Percentiles rank a stretch among this genome's conserved stretches.
Conservation (phyloP, 2,329 filamentous ascomycete genomes). For the Colletotrichum sp. region DNA sequence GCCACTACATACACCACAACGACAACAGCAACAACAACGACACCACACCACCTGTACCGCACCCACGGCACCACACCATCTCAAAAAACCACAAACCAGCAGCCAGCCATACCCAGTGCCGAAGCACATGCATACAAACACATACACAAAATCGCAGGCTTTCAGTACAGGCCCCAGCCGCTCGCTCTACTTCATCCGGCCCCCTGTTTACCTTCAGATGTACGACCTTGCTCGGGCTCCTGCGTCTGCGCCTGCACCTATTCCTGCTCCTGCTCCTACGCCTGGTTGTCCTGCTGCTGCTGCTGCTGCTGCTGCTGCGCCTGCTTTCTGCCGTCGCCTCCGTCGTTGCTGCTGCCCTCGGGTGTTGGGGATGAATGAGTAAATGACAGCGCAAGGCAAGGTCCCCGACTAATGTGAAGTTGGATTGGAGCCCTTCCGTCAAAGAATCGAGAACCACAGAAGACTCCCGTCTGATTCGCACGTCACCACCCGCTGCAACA, state of each 20-base stretch:
- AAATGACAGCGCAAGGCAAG: background rate
- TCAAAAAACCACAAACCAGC: background rate
- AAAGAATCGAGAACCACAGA: background rate
- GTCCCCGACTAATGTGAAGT: background rate
- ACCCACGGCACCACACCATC: background rate
- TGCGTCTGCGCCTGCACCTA: background rate
- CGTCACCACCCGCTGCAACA: background rate
- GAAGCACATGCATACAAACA: background rate
- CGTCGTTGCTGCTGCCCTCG: background rate
- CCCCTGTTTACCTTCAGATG: slow-evolving; percentile 6
- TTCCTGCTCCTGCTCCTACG: background rate
- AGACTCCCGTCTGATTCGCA: background rate
- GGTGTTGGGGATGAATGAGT: background rate
- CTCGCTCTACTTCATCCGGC: background rate
- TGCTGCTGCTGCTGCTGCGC: background rate
- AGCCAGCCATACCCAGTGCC: background rate
- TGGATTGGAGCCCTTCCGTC: background rate
- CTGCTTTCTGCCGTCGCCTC: background rate
- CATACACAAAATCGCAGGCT: background rate
- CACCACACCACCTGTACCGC: background rate
- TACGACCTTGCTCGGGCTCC: background rate
- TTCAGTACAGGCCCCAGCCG: background rate
- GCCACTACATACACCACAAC: background rate
- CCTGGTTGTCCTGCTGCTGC: background rate
- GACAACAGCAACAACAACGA: background rate